Base-by-base conservation (phyloP, 495 filamentous ascomycete genomes). In the Xylaria acuta region DNA sequence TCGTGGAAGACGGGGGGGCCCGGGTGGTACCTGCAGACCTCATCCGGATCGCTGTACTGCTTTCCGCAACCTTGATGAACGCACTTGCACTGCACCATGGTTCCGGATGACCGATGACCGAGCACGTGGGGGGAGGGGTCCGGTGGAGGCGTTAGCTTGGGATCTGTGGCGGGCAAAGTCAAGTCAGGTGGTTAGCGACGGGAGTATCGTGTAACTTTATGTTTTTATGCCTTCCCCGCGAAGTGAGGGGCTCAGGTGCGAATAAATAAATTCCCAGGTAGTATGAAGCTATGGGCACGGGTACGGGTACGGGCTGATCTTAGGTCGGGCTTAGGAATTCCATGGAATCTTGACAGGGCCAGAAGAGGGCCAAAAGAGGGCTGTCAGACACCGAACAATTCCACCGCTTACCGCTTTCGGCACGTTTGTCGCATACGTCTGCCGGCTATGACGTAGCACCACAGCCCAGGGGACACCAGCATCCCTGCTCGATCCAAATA, bases 61-160 rank as follows among this genome's bases (percentile, higher is more conserved):
- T 97, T 99, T 76, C 92, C 93, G 82, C 96, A 99, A 75, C 94
- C 93, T 82, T 97, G 95, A 83, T 98, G 97, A 65, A 97, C 93
- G 80, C 96, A 99, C 84, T 97, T 98, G n/a, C n/a, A n/a, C 76
- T 92, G 89, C 43, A 92, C 86, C 93, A 97, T 97, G 27, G 36
- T n/a, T 22, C n/a, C 20, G 12, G 36, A 27, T 30, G 22, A 27
- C 60, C 16, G 60, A 38, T 16, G 40, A 32, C 40, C 16, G 22
- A 18, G 38, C 9, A 41, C 60, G 60, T 43, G 59, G 51, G 47
- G 34, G 38, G 60, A 11, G 36, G 59, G 40, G 59, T 54, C 5
- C 16, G 34, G 14, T 41, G 32, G 59, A 27, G n/a, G n/a, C 9
- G 47, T 51, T 22, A 38, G 47, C 30, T 67, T 54, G 47, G 40